phyloP scores from a whole-genome alignment of 108 stramenopile genomes.

The Nitzschia sp. region DNA sequence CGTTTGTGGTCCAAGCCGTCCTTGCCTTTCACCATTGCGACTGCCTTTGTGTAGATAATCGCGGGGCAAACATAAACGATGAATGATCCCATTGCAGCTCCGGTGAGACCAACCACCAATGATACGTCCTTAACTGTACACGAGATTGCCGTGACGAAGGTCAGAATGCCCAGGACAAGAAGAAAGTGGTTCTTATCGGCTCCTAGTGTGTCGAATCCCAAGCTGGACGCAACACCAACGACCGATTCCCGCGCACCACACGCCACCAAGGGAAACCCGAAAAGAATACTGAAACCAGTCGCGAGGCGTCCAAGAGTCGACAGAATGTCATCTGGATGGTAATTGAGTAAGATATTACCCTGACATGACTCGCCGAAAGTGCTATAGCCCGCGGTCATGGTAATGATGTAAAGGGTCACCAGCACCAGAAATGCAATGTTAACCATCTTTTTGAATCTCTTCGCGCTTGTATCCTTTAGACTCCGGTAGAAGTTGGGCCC shows the following conservation, averaged over 20 bases:
- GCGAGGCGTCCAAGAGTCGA: constrained; percentile 53
- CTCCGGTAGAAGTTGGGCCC: constrained; percentile 48
- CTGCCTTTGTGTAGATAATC: constrained; percentile 46
- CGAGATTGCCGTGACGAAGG: constrained; percentile 42
- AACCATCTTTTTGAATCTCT: constrained; percentile 47
- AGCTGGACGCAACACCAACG: constrained; percentile 33
- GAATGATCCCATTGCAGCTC: constrained; percentile 52
- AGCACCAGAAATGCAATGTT: constrained; percentile 40
- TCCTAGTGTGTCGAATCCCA: constrained; percentile 29
- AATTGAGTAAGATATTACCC: constrained; percentile 65
- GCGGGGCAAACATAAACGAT: constrained; percentile 60
- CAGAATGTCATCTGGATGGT: constrained; percentile 55
- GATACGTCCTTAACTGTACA: constrained; percentile 51
- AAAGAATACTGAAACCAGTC: constrained; percentile 60
- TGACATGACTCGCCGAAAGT: constrained; percentile 63
- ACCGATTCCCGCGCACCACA: constrained; percentile 46
- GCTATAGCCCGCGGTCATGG: constrained; percentile 54
- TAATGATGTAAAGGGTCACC: constrained; percentile 36
- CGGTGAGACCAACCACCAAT: constrained; percentile 55
- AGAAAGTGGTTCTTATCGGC: constrained; percentile 33
- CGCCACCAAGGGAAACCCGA: constrained; percentile 62
- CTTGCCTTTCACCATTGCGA: constrained; percentile 27
- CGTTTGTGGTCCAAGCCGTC: constrained; percentile 39
- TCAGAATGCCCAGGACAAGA: constrained; percentile 43
- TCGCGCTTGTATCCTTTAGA: constrained; percentile 30